These are phyloP conservation scores for Fusarium pseudonygamai DNA, from an alignment of 2,329 filamentous ascomycete genomes.

Conservation along the genomic window DNA sequence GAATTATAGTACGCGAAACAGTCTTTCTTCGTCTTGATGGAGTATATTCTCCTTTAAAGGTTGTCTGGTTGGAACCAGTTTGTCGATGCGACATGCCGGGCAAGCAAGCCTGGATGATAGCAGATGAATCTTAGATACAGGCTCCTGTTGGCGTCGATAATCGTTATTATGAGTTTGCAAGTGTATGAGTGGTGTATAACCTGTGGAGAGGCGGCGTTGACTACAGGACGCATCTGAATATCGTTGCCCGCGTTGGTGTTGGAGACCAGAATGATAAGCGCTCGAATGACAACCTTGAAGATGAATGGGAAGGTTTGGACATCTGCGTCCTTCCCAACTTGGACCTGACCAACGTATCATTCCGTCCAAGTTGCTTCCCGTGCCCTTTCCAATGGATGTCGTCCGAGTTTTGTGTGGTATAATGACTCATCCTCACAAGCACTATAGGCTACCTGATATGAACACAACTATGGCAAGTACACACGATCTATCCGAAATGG, in stretches of 20 bases:
- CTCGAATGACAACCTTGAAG: not conserved
- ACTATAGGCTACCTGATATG: not conserved
- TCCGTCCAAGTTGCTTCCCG: not conserved
- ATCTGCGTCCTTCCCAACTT: not conserved
- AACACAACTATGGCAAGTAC: not conserved
- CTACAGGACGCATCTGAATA: not conserved
- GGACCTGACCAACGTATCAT: not conserved
- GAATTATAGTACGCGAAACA: conserved; percentile 52
- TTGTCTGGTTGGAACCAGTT: conserved; percentile 48
- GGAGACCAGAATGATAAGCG: not conserved
- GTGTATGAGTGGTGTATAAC: not conserved
- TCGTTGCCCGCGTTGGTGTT: not conserved
- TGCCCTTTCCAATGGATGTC: not conserved
- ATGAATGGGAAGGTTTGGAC: not conserved
- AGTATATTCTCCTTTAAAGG: conserved; percentile 49
- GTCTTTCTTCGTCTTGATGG: conserved; percentile 48
- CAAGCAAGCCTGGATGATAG: not conserved
- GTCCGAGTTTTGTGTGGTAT: not conserved
- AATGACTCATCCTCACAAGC: not conserved
- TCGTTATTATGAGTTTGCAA: not conserved
- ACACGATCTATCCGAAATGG: not conserved
- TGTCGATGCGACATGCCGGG: conserved; percentile 48
- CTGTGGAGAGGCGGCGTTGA: not conserved
- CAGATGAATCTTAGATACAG: not conserved
- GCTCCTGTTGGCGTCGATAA: not conserved